These are phyloP conservation scores for Erythrophleum fordii DNA, from an alignment of 306 rosid species.

Conservation along the genomic window DNA sequence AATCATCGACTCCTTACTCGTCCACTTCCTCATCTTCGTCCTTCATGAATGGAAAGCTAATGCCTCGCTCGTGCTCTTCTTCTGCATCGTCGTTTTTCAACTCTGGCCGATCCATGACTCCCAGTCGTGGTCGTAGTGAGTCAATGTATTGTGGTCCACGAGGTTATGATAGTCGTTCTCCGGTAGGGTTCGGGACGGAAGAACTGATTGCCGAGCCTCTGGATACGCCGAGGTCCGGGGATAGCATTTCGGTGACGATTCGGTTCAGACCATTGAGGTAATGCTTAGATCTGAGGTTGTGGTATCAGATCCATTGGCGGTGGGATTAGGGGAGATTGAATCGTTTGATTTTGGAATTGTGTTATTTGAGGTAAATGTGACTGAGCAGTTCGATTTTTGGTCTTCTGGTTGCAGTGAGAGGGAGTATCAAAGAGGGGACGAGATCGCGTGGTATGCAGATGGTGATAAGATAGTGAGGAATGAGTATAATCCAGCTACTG, in stretches of 20 bases:
- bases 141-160: constrained; percentile 58
- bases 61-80: constrained; percentile 84
- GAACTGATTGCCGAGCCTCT: constrained; percentile 68
- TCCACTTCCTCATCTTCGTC: constrained; percentile 84
- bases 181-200: constrained; percentile 74
- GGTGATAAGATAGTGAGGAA: constrained; percentile 94
- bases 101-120: constrained; percentile 88
- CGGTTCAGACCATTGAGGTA: constrained; percentile 98
- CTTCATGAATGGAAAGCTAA: constrained; percentile 65
- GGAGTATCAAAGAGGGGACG: constrained; percentile 94
- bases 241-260: constrained; percentile 98
- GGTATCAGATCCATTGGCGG: constrained; percentile 65
- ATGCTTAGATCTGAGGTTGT: constrained; percentile 64
- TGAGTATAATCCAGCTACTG: constrained; percentile 87
- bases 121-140: constrained; percentile 70
- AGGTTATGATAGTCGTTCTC: constrained; percentile 50
- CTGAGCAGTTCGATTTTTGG: constrained; percentile 40
- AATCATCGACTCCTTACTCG: constrained; percentile 76
- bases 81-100: constrained; percentile 77
- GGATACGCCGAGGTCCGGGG: constrained; percentile 71
- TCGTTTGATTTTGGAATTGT: constrained; percentile 37
- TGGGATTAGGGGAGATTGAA: constrained; percentile 28
- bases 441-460: constrained; percentile 94
- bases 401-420: constrained; percentile 85
- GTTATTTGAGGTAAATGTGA: constrained; percentile 40